Percentiles rank a stretch among this genome's conserved stretches.
Conservation (phyloP, 768 basidiomycete genomes). For the Mrakia blollopis region DNA sequence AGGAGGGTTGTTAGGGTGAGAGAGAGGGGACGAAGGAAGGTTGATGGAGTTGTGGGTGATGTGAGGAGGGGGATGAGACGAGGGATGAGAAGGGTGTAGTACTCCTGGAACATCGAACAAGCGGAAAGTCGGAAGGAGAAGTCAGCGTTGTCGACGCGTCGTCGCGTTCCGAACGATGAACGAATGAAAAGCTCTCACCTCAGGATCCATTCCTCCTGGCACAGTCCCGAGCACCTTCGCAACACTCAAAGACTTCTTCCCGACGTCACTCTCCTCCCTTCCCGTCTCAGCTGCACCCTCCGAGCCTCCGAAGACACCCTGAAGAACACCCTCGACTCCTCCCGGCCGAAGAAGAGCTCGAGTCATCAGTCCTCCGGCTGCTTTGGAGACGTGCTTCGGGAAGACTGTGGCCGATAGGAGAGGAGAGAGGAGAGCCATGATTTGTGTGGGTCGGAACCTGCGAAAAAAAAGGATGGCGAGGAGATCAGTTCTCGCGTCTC, state of each 20-base stretch:
- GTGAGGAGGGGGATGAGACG: constrained; percentile 19
- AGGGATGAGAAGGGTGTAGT: constrained; percentile 20
- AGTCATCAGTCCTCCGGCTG: constrained; percentile 20
- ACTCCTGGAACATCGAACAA: not conserved
- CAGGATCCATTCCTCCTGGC: constrained; percentile 1
- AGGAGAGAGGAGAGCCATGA: constrained; percentile 19
- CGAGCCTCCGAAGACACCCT: constrained; percentile 12
- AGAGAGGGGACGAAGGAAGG: constrained; percentile 23
- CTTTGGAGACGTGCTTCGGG: not conserved
- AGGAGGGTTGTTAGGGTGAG: not conserved
- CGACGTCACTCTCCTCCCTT: constrained; percentile 8
- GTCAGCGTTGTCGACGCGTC: not conserved
- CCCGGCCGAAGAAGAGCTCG: constrained; percentile 18
- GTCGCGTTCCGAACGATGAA: too few species aligned
- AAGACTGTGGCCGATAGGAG: constrained; percentile 11
- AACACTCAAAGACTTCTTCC: constrained; percentile 6
- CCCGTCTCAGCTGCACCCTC: not conserved
- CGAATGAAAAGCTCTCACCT: not conserved
- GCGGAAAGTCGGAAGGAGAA: not conserved
- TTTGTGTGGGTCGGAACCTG: constrained; percentile 19
- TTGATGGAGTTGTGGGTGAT: constrained; percentile 14
- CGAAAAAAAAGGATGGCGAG: not conserved
- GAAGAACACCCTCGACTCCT: constrained; percentile 26
- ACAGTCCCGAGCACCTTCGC: not conserved
- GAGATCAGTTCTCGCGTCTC: not conserved